A percentile compares a stretch with the other conserved stretches of the same genome.
phyloP scores from a whole-genome alignment of 2,329 filamentous ascomycete genomes.

The Cladosporium velox region DNA sequence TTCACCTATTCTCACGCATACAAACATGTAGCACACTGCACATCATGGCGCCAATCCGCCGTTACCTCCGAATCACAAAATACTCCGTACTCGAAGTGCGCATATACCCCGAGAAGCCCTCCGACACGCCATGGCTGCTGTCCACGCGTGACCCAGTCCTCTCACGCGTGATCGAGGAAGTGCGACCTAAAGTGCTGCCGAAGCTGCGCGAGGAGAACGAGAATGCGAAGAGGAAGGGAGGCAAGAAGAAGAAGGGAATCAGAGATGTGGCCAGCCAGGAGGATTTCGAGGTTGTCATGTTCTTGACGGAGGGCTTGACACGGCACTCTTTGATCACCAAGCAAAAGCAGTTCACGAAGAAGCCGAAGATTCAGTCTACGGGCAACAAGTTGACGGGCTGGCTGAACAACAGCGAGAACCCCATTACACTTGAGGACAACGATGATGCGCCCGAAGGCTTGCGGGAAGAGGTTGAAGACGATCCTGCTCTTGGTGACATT shows the following conservation, averaged over 20 bases:
- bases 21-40: slow-evolving; percentile 10
- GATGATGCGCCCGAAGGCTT: slow-evolving; percentile 49
- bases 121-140: slow-evolving; percentile 80
- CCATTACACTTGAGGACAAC: slow-evolving; percentile 45
- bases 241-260: slow-evolving; percentile 69
- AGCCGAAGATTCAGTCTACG: slow-evolving; percentile 47
- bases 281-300: slow-evolving; percentile 94
- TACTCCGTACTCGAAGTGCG: slow-evolving; percentile 95
- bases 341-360: slow-evolving; percentile 67
- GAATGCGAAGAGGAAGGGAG: slow-evolving; percentile 59
- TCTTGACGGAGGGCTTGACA: slow-evolving; percentile 81
- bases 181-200: slow-evolving; percentile 82
- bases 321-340: slow-evolving; percentile 85
- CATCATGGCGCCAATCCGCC: slow-evolving; percentile 79
- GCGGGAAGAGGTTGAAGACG: slow-evolving; percentile 64
- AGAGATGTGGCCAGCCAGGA: slow-evolving; percentile 88
- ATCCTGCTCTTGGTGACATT: slow-evolving; percentile 56
- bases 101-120: slow-evolving; percentile 91
- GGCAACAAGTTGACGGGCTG: slow-evolving; percentile 50
- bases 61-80: slow-evolving; percentile 89
- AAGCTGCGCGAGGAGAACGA: slow-evolving; percentile 86
- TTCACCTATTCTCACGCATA: background rate
- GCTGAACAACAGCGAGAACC: slow-evolving; percentile 45
- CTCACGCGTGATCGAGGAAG: slow-evolving; percentile 77
- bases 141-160: slow-evolving; percentile 75